Evolutionary conservation across 306 rosid genomes (phyloP).

Genomic region (Albizia julibrissin): DNA sequence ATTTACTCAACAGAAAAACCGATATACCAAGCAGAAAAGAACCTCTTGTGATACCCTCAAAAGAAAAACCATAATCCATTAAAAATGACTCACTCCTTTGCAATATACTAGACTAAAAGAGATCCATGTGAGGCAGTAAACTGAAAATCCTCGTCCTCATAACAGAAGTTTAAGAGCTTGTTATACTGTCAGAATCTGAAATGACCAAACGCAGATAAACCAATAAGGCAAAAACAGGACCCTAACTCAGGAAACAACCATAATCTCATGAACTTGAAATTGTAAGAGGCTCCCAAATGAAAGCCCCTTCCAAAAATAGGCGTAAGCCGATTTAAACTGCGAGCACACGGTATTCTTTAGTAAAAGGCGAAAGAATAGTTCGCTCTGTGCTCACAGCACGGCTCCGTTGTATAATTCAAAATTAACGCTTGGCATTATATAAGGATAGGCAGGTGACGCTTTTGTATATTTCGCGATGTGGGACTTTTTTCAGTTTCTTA

Average conservation of each 20-base stretch:
- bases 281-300: not conserved
- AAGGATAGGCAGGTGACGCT: not conserved
- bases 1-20: too few species aligned
- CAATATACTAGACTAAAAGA: too few species aligned
- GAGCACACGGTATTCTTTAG: constrained; percentile 44
- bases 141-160: too few species aligned
- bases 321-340: constrained; percentile 24
- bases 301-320: constrained; percentile 22
- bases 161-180: too few species aligned
- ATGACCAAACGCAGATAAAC: too few species aligned
- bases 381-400: constrained; percentile 11
- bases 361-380: constrained; percentile 28
- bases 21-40: too few species aligned
- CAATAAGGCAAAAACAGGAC: not conserved
- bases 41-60: not conserved
- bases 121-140: too few species aligned
- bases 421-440: not conserved
- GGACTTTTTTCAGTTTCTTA: not conserved
- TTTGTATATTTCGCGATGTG: not conserved
- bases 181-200: too few species aligned
- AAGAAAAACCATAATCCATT: not conserved
- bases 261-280: rapidly evolving
- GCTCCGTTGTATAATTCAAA: too few species aligned
- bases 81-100: not conserved
- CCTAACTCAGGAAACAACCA: not conserved